Base-by-base conservation (phyloP, 2,329 filamentous ascomycete genomes). In the Daldinia eschscholtzii region DNA sequence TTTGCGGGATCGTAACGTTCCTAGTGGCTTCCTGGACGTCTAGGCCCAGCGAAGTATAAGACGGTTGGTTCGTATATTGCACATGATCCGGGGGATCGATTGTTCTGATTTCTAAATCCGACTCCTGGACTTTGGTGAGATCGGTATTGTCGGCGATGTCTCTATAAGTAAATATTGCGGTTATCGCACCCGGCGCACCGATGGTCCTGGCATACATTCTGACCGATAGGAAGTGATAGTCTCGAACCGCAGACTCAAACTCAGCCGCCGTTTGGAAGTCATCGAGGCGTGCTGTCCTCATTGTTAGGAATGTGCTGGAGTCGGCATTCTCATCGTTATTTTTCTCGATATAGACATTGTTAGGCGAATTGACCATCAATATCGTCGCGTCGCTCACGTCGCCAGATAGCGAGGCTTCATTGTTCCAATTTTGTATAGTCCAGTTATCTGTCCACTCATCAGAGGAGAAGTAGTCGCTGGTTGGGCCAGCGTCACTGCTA, bases 1-100 rank as follows among this genome's bases (percentile, higher is more conserved):
- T 76, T 18, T 80, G 68, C 1, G 87, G 84, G 44, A 86, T 76
- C 2, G 81, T 85, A 10, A 80, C 81, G 69, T 85, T 86, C 6
- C 79, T 73, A 0, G 86, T 87, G 0, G 88, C 84, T 28, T 79
- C 75, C 3, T 81, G 75, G 48, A 86, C 78, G 35, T 83, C 80
- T 39, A 83, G 78, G 33, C 83, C 84, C 9, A 80, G 76, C 12
- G 79, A 78, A 64, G 80, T 83, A 63, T 85, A 83, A 0, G 85
- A 81, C 0, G 88, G 88, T 75, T 90, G 88, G 75, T 90, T 90
- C 13, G 88, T 89, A 78, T 88, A 90, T 67, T 86, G 84, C 41
- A 87, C 78, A 41, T 77, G 78, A 63, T 82, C 72, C 26, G 74
- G 77, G 1, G 82, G 81, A 64, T 84, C 84, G 28, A 77, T 75